phyloP scores from a whole-genome alignment of 176 grass and related monocot species.

The Musa itinerans region DNA sequence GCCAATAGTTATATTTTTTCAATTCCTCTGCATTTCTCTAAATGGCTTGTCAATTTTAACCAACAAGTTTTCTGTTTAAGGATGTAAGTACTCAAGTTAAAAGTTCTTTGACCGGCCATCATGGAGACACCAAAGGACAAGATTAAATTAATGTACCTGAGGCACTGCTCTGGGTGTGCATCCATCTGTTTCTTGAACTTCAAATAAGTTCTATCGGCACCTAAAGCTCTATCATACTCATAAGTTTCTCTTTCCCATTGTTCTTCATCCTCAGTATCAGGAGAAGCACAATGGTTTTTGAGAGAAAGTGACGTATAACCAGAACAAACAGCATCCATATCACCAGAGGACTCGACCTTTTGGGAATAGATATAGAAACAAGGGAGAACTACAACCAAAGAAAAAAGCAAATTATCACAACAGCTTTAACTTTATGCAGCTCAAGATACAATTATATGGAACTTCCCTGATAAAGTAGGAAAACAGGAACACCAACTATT shows the following conservation, averaged over 20 bases:
- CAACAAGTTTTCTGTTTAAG: neutral
- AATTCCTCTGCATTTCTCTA: neutral
- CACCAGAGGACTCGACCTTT: conserved; percentile 25
- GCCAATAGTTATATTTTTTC: neutral
- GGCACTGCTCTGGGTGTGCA: conserved; percentile 72
- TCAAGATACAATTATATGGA: neutral
- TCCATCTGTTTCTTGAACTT: conserved; percentile 96
- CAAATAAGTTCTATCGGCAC: conserved; percentile 68
- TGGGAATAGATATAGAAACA: conserved; percentile 88
- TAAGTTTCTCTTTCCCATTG: conserved; percentile 88
- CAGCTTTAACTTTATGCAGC: neutral
- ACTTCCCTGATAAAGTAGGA: neutral
- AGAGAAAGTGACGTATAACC: conserved; percentile 26
- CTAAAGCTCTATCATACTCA: conserved; percentile 75
- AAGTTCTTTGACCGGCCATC: neutral
- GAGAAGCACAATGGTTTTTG: conserved; percentile 22
- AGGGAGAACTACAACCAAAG: conserved; percentile 50
- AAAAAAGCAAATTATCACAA: conserved; percentile 8
- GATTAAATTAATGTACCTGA: conserved; percentile 47
- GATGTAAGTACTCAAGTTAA: neutral
- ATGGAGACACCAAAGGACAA: neutral
- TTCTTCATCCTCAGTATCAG: conserved; percentile 43
- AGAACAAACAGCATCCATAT: conserved; percentile 25
- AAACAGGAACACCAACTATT: neutral
- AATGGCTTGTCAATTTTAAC: neutral